Conservation (phyloP, 805 yeast species). For the Myxozyma sirexii region DNA sequence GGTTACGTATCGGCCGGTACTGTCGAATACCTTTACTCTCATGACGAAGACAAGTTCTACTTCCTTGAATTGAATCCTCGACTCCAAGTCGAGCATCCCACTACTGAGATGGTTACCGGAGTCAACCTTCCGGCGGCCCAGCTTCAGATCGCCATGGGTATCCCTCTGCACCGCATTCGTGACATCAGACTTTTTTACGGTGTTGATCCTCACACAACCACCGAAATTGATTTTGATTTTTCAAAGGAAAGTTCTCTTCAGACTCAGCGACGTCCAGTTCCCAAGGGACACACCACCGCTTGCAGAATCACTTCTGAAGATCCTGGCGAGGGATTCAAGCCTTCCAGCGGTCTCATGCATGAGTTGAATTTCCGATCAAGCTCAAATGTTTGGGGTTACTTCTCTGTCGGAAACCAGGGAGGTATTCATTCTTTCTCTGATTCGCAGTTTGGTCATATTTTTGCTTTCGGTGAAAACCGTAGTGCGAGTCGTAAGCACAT, state of each 20-base stretch:
- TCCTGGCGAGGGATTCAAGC: constrained; percentile 99
- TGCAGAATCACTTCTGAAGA: constrained; percentile 99
- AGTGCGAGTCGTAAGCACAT: constrained; percentile 97
- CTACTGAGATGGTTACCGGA: constrained; percentile 99
- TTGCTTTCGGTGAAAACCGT: constrained; percentile 98
- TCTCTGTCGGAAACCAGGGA: constrained; percentile 94
- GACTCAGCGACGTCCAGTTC: constrained; percentile 88
- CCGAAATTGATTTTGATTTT: constrained; percentile 90
- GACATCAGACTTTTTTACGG: constrained; percentile 94
- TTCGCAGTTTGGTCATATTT: constrained; percentile 98
- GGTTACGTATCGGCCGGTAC: constrained; percentile 99
- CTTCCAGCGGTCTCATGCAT: constrained; percentile 94
- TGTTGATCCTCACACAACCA: constrained; percentile 89
- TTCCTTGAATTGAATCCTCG: constrained; percentile 97
- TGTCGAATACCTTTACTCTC: constrained; percentile 94
- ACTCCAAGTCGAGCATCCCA: constrained; percentile 99
- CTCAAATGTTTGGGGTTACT: constrained; percentile 99
- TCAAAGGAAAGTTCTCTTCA: constrained; percentile 67
- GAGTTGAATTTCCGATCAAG: constrained; percentile 96
- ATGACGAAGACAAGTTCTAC: constrained; percentile 91
- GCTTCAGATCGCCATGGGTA: constrained; percentile 99
- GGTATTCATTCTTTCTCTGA: constrained; percentile 97
- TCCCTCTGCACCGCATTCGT: constrained; percentile 90
- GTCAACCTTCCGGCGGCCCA: constrained; percentile 98
- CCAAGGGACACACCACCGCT: constrained; percentile 98